Percentiles rank a stretch among this genome's conserved stretches.
These are phyloP conservation scores for Lactifluus piperatus DNA, from an alignment of 768 basidiomycete genomes.

Conservation along the genomic window DNA sequence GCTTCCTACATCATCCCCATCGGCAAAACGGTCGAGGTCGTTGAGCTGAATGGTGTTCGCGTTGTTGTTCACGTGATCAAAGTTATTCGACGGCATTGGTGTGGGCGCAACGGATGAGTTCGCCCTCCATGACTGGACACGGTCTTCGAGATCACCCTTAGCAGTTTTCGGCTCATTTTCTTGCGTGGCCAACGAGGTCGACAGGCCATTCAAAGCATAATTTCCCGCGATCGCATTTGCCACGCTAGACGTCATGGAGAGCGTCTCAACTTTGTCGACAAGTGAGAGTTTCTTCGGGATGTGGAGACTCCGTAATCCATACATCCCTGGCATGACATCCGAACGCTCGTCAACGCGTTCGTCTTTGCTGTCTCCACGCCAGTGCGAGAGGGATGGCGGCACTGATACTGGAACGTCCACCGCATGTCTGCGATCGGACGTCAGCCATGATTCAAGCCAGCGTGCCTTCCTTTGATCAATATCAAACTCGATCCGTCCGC, in stretches of 20 bases:
- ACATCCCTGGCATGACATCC: slow-evolving; percentile 18
- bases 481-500: slow-evolving; percentile 81
- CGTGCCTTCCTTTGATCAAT: slow-evolving; percentile 66
- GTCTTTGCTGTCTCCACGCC: slow-evolving; percentile 45
- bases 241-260: slow-evolving; percentile 29
- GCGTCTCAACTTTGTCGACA: slow-evolving; percentile 50
- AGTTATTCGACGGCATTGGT: slow-evolving; percentile 38
- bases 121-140: slow-evolving; percentile 61
- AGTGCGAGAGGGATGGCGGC: slow-evolving; percentile 42
- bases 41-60: slow-evolving; percentile 36
- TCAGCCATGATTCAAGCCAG: slow-evolving; percentile 71
- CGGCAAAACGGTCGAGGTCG: slow-evolving; percentile 18
- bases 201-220: slow-evolving; percentile 10
- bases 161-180: slow-evolving; percentile 47
- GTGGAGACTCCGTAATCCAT: slow-evolving; percentile 36
- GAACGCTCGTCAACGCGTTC: slow-evolving; percentile 33
- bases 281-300: slow-evolving; percentile 61
- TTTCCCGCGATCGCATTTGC: slow-evolving; percentile 12
- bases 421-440: slow-evolving; percentile 35
- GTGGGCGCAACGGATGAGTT: slow-evolving; percentile 42
- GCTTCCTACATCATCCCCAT: slow-evolving; percentile 31
- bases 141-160: slow-evolving; percentile 43
- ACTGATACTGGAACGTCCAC: slow-evolving; percentile 35
- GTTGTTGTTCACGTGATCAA: slow-evolving; percentile 44
- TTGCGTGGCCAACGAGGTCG: slow-evolving; percentile 50